Conservation (phyloP, 805 yeast genomes). For the Wickerhamomyces bisporus region DNA sequence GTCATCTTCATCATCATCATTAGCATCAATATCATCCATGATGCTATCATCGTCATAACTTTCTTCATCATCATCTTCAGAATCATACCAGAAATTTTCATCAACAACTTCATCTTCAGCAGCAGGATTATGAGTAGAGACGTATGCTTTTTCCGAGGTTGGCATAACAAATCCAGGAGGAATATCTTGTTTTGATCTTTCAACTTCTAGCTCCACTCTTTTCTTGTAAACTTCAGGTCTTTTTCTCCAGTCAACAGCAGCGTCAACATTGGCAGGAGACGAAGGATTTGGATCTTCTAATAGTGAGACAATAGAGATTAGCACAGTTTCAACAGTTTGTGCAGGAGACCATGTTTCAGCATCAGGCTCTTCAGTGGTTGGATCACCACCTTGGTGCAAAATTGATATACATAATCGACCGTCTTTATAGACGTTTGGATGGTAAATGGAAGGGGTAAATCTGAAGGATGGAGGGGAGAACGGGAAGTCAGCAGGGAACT, state of each 20-base stretch:
- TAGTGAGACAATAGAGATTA: slow-evolving; percentile 84
- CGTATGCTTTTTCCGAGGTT: slow-evolving; percentile 53
- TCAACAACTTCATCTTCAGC: slow-evolving; percentile 54
- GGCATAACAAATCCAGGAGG: slow-evolving; percentile 87
- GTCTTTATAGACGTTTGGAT: slow-evolving; percentile 92
- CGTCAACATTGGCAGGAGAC: slow-evolving; percentile 96
- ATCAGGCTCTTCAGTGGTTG: slow-evolving; percentile 85
- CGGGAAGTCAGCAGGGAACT: slow-evolving; percentile 88
- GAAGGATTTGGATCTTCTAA: slow-evolving; percentile 90
- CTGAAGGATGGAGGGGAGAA: slow-evolving; percentile 89
- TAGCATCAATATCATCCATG: slow-evolving; percentile 48
- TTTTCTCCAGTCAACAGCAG: slow-evolving; percentile 85
- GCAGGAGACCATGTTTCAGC: slow-evolving; percentile 94
- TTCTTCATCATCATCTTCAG: slow-evolving; percentile 54
- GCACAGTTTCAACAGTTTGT: slow-evolving; percentile 86
- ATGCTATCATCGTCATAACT: slow-evolving; percentile 51
- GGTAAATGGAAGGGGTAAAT: slow-evolving; percentile 89
- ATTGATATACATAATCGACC: slow-evolving; percentile 92
- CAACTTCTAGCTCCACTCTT: slow-evolving; percentile 76
- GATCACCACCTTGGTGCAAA: slow-evolving; percentile 87
- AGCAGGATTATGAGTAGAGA: slow-evolving; percentile 33
- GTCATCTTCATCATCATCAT: slow-evolving; percentile 50
- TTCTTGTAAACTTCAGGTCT: slow-evolving; percentile 70
- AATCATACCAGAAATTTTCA: slow-evolving; percentile 83
- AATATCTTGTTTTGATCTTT: slow-evolving; percentile 75